These are phyloP conservation scores for Komagataella pastoris DNA, from an alignment of 805 yeast genomes.

Conservation along the genomic window DNA sequence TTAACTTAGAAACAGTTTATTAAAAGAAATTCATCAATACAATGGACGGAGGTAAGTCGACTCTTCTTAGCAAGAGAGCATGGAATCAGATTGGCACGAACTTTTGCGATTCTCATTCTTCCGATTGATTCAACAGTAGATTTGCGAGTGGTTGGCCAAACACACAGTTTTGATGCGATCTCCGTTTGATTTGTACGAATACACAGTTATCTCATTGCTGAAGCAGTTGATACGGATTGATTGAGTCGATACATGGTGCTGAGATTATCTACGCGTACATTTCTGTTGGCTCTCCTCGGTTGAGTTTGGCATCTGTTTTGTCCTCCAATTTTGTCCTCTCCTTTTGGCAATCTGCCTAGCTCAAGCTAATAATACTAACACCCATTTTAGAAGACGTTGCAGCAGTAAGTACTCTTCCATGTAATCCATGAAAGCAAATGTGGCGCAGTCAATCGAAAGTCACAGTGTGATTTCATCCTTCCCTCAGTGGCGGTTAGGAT, in stretches of 20 bases:
- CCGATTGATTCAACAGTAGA: neutral
- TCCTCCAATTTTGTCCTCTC: neutral
- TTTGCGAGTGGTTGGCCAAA: neutral
- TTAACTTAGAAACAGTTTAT: constrained; percentile 1
- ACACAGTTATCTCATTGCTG: neutral
- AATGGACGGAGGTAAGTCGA: constrained; percentile 51
- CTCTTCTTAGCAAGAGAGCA: neutral
- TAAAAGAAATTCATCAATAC: constrained; percentile 14
- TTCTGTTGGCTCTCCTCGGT: neutral
- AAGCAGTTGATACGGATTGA: neutral
- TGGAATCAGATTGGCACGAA: neutral
- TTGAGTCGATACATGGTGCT: neutral
- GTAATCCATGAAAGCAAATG: neutral
- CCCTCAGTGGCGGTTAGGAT: neutral
- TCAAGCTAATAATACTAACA: constrained; percentile 16
- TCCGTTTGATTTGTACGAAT: neutral
- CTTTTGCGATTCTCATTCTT: neutral
- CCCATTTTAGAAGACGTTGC: constrained; percentile 29
- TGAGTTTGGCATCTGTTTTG: neutral
- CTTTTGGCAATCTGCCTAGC: neutral
- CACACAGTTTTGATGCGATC: neutral
- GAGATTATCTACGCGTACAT: neutral
- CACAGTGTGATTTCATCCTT: neutral
- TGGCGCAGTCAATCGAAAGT: neutral
- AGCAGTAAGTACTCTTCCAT: constrained; percentile 22